Evolutionary conservation across 441 rosid genomes (phyloP), one percentile per base, ranked within the genome.

Genomic region (Codiaeum variegatum): DNA sequence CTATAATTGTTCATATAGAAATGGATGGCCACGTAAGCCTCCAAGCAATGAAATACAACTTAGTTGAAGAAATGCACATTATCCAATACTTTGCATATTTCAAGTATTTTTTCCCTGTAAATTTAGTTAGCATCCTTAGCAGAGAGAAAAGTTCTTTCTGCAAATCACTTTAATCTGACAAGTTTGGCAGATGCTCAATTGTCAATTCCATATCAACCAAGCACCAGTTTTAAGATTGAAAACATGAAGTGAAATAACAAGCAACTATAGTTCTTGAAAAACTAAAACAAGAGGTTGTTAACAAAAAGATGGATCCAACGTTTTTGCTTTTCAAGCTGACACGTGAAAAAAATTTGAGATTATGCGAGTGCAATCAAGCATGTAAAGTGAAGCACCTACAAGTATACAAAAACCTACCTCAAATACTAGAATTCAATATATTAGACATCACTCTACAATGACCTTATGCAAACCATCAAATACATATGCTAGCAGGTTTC

Each of bases 231-330:
- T 42, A 26, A 66, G 54, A 52, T 34, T 28, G 23, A 67, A 67
- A 49, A 42, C 56, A 46, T 42, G n/a, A 66, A 28, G 21, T 6
- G 21, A 46, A 63, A 63, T 63, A 36, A 63, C 67, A 55, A 36
- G 44, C 1, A 12, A 38, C 10, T 38, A 1, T 38, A 38, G 10
- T 38, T 38, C 10, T 36, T 5, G 40, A 36, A 38, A 38, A 1
- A 38, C 7, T 7, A 36, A 36, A 38, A 38, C 10, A 38, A 38
- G 42, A 12, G 55, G n/a, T 51, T 19, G 55, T 51, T 5, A 51
- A 51, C 55, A 8, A 18, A 38, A 38, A 6, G 11, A 6, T 38
- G 11, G 11, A 7, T 38, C 10, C 10, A 38, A n/a, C n/a, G n/a
- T n/a, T n/a, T n/a, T n/a, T 19, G 24, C 56, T 51, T 51, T n/a